phyloP scores from a whole-genome alignment of 73 alveolate species.

The Uronychia binucleata region DNA sequence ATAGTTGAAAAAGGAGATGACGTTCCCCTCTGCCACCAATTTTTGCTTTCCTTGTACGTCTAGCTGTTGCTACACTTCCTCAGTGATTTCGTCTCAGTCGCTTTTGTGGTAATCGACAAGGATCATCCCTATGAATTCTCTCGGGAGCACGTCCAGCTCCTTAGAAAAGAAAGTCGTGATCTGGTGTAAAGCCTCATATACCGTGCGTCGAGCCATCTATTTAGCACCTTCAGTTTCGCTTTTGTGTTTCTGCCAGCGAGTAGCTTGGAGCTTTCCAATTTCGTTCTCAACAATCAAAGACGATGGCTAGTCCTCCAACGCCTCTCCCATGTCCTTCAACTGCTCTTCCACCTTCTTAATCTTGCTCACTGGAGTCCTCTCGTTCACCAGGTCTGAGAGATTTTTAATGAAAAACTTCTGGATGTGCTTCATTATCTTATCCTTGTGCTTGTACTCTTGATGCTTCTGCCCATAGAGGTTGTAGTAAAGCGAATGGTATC shows the following conservation, averaged over 20 bases:
- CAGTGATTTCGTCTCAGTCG: neutral
- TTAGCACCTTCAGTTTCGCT: no score
- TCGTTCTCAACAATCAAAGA: neutral
- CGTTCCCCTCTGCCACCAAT: neutral
- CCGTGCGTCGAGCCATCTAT: no score
- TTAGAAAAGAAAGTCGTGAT: neutral
- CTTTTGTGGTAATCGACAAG: neutral
- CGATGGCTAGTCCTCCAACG: neutral
- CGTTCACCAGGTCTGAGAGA: neutral
- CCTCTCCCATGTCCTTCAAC: neutral
- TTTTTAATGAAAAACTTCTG: neutral
- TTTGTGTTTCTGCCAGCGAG: neutral
- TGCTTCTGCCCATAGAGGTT: neutral
- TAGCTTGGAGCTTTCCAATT: neutral
- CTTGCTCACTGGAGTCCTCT: neutral
- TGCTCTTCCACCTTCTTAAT: neutral
- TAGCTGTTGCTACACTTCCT: neutral
- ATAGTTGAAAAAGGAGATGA: neutral
- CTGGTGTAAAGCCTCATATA: no score
- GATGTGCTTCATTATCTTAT: neutral
- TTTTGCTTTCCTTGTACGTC: neutral
- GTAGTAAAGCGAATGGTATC: neutral
- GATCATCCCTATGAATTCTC: neutral
- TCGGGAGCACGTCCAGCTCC: neutral
- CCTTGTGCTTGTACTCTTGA: neutral